Evolutionary conservation across 306 rosid species (phyloP), one percentile per base, ranked within the genome.

Genomic region (Fragaria iinumae): DNA sequence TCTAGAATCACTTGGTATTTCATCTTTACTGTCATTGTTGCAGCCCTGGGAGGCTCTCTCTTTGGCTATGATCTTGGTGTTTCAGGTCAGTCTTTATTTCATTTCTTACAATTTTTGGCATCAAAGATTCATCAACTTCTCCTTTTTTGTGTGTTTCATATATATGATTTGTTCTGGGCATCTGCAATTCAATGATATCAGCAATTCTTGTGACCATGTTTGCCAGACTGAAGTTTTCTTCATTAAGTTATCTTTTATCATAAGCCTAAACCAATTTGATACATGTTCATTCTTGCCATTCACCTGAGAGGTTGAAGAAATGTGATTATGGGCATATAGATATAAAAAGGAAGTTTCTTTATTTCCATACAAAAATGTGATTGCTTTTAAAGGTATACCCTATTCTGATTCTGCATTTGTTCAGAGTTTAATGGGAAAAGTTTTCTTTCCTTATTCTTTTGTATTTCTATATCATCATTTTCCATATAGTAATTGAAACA

Each of bases 21-120:
- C 84, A 73, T 91, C 52, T 89, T 83, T 74, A 83, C 94, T 47
- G 90, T 93, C 77, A 62, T 93, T 6, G 89, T 93, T 77, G 97
- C 93, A 1, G 97, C 96, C 45, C 90, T 93, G 71, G 98, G 98
- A 66, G 98, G 98, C 2, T 90, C 97, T 59, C 86, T 93, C 17
- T 90, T 93, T 71, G 97, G 97, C 47, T 93, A 93, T 84, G 97
- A 93, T 87, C 93, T 90, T 50, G 98, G 98, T 25, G 98, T 93
- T 80, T 93, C 97, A 55, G 98, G 97, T 88, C n/a, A 79, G 82
- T 71, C 60, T 44, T 3, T 71, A 18, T 71, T 43, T 69, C 9
- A n/a, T 49, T 18, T 45, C 13, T 72, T 38, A 18, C 47, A 8
- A 20, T 36, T 8, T 20, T 1, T 17, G 41, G 8, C n/a, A 63